Conservation (phyloP, 169 alveolate genomes). For the Theileria sp. region DNA sequence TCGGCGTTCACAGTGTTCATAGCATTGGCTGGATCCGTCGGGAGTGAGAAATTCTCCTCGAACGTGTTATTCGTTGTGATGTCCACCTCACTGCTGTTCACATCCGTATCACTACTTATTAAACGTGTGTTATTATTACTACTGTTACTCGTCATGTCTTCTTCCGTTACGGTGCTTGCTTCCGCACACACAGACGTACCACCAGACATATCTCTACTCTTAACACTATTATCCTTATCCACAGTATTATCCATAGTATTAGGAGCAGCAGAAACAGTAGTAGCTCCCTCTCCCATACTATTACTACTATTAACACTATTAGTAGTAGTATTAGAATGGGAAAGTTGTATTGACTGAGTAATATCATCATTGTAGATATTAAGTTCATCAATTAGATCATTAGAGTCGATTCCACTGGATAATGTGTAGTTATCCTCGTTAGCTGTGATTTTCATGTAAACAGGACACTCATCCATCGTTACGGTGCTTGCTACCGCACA, state of each 20-base stretch:
- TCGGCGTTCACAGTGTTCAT: neutral
- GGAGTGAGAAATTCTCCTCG: neutral
- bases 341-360: neutral
- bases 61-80: neutral
- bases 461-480: neutral
- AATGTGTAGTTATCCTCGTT: too few species aligned
- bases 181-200: neutral
- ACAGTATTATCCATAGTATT: neutral
- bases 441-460: too few species aligned
- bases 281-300: too few species aligned
- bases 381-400: neutral
- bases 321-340: neutral
- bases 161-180: neutral
- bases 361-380: neutral
- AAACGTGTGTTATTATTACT: slow-evolving; percentile 5
- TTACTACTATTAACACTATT: too few species aligned
- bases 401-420: neutral
- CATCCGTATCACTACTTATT: neutral
- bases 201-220: neutral
- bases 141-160: neutral
- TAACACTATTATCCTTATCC: neutral
- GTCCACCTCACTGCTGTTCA: slow-evolving; percentile 5
- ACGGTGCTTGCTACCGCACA: neutral
- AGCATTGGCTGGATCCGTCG: neutral
- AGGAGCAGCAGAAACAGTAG: neutral